phyloP scores from a whole-genome alignment of 208 protist genomes.

The Trypanosoma grayi region DNA sequence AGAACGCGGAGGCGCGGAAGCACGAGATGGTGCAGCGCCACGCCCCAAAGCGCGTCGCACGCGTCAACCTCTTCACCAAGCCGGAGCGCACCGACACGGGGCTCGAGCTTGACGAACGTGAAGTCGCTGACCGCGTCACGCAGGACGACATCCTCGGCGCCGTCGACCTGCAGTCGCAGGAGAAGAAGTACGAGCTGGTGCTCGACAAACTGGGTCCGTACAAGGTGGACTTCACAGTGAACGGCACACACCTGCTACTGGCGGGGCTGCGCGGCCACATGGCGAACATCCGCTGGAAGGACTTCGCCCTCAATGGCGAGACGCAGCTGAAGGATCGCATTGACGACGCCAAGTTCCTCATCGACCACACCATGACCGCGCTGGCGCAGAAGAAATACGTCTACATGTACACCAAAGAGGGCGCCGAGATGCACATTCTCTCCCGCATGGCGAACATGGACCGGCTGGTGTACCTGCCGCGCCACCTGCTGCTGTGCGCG shows the following conservation, averaged over 20 bases:
- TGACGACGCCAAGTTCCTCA: constrained; percentile 94
- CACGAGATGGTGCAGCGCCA: constrained; percentile 54
- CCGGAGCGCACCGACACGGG: constrained; percentile 67
- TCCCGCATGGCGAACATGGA: constrained; percentile 94
- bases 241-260: constrained; percentile 93
- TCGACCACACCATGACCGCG: constrained; percentile 98
- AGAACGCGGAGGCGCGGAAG: constrained; percentile 49
- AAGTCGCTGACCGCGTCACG: constrained; percentile 92
- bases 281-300: constrained; percentile 94
- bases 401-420: constrained; percentile 98
- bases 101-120: constrained; percentile 75
- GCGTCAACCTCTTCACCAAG: constrained; percentile 63
- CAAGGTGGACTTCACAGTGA: constrained; percentile 90
- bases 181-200: constrained; percentile 93
- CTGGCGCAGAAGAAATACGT: constrained; percentile 98
- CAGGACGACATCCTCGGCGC: constrained; percentile 87
- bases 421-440: constrained; percentile 97
- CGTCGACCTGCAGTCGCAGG: constrained; percentile 92
- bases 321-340: constrained; percentile 93
- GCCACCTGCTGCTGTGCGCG: constrained; percentile 96
- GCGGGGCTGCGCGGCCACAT: constrained; percentile 96
- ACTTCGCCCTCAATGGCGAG: constrained; percentile 91
- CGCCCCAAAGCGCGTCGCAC: constrained; percentile 65
- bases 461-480: constrained; percentile 94
- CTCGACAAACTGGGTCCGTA: constrained; percentile 96